Conservation (phyloP, 108 stramenopile genomes). For the Craspedostauros australis region DNA sequence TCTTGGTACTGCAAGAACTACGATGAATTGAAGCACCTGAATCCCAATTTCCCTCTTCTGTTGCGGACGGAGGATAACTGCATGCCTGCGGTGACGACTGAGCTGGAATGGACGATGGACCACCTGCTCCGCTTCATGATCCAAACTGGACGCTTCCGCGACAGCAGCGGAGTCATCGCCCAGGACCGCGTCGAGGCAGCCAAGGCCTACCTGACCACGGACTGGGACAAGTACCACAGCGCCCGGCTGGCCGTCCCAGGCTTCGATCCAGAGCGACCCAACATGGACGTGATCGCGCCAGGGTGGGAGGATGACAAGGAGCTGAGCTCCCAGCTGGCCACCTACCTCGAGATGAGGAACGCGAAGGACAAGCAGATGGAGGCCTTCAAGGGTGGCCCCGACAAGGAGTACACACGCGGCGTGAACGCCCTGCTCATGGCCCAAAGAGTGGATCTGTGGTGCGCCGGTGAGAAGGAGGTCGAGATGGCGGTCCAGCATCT, state of each 20-base stretch:
- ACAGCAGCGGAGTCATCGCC: slow-evolving; percentile 59
- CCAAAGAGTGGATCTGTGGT: slow-evolving; percentile 85
- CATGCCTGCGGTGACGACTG: slow-evolving; percentile 83
- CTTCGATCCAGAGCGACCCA: slow-evolving; percentile 73
- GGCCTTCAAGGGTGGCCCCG: slow-evolving; percentile 51
- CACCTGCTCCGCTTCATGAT: slow-evolving; percentile 82
- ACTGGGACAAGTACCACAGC: slow-evolving; percentile 32
- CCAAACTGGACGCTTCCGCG: slow-evolving; percentile 66
- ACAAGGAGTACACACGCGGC: slow-evolving; percentile 63
- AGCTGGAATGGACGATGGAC: slow-evolving; percentile 70
- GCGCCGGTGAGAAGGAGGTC: slow-evolving; percentile 79
- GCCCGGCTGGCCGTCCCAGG: slow-evolving; percentile 57
- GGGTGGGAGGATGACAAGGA: slow-evolving; percentile 58
- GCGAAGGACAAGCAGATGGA: slow-evolving; percentile 53
- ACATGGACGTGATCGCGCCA: slow-evolving; percentile 42
- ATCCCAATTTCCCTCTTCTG: slow-evolving; percentile 74
- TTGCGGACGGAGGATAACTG: slow-evolving; percentile 77
- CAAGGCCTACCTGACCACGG: slow-evolving; percentile 49
- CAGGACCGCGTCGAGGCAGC: slow-evolving; percentile 74
- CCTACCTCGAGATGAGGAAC: slow-evolving; percentile 56
- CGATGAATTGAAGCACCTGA: slow-evolving; percentile 70
- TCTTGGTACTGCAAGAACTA: slow-evolving; percentile 69
- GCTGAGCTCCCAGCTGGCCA: slow-evolving; percentile 34
- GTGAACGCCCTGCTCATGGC: slow-evolving; percentile 81
- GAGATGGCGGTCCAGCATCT: slow-evolving; percentile 83